A percentile compares a stretch with the other conserved stretches of the same genome.
phyloP scores from a whole-genome alignment of 306 rosid species.

The Medicago truncatula region MtrunA17r5.0-ANR NC_053049.1:6060501-6061000 shows the following conservation, averaged over 20 bases:
- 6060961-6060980: slow-evolving; percentile 13
- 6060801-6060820: background rate
- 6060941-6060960: slow-evolving; percentile 32
- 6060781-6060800: background rate
- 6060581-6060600: background rate
- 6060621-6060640: too few relatives aligned
- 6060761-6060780: background rate
- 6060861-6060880: slow-evolving; percentile 35
- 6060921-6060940: background rate
- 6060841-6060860: slow-evolving; percentile 39
- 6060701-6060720: slow-evolving; percentile 11
- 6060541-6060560: too few relatives aligned
- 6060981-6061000: too few relatives aligned
- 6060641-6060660: too few relatives aligned
- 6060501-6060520: too few relatives aligned
- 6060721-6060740: background rate
- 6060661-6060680: too few relatives aligned
- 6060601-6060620: background rate
- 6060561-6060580: too few relatives aligned
- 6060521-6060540: too few relatives aligned
- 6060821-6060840: slow-evolving; percentile 21
- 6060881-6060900: slow-evolving; percentile 37
- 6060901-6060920: background rate
- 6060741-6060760: background rate
- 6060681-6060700: background rate